Conservation (phyloP, 2,329 filamentous ascomycete species). For the Aspergillus transmontanensis region DNA sequence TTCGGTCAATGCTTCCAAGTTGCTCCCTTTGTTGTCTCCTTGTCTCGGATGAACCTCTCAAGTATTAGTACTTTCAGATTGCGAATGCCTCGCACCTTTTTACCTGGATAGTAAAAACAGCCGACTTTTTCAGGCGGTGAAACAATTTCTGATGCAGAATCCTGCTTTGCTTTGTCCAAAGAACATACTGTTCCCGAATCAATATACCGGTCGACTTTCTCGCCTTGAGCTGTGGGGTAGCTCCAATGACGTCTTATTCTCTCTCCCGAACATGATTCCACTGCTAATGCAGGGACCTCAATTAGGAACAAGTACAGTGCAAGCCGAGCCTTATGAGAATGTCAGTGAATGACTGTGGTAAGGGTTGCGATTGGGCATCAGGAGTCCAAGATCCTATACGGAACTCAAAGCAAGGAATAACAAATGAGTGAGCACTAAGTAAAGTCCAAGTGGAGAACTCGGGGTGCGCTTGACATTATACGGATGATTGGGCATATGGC, state of each 20-base stretch:
- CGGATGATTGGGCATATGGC: neutral
- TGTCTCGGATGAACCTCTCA: neutral
- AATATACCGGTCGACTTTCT: neutral
- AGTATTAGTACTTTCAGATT: neutral
- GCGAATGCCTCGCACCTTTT: neutral
- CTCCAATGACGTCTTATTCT: neutral
- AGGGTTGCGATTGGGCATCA: neutral
- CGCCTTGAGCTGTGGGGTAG: neutral
- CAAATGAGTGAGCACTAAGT: neutral
- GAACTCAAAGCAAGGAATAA: neutral
- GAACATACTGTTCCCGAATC: neutral
- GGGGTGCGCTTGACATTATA: neutral
- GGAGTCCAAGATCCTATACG: neutral
- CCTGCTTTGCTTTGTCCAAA: neutral
- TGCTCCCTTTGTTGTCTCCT: neutral
- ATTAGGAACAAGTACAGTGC: neutral
- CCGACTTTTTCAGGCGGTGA: neutral
- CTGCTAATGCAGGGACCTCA: neutral
- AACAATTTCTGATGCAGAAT: neutral
- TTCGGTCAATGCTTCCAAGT: neutral
- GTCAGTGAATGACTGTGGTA: neutral
- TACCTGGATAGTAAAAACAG: neutral
- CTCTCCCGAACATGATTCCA: neutral
- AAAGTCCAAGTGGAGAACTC: neutral
- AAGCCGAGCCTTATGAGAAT: neutral